Conservation (phyloP, 345 rosid species). For the Moricandia moricandioides region DNA sequence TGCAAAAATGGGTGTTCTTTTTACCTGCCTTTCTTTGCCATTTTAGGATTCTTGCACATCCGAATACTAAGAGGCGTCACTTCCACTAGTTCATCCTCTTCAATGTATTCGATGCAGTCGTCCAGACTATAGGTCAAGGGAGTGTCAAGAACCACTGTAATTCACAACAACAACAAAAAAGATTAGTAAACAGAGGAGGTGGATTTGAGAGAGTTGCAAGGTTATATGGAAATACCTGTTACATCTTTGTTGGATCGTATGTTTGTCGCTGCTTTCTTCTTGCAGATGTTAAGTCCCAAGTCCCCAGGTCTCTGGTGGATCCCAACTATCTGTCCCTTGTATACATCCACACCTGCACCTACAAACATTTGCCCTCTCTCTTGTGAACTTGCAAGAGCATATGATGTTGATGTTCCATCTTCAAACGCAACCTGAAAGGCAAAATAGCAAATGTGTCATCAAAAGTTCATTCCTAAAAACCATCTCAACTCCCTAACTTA, state of each 20-base stretch:
- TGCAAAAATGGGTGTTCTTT: conserved; percentile 29
- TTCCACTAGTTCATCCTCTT: conserved; percentile 97
- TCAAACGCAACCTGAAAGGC: conserved; percentile 87
- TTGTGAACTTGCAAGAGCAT: conserved; percentile 81
- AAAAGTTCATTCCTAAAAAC: not conserved
- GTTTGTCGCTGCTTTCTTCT: conserved; percentile 94
- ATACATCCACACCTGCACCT: conserved; percentile 76
- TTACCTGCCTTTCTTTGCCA: conserved; percentile 54
- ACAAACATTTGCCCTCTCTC: conserved; percentile 95
- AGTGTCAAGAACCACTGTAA: conserved; percentile 86
- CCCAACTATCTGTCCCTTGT: conserved; percentile 90
- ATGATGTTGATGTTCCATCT: conserved; percentile 81
- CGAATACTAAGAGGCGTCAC: conserved; percentile 81
- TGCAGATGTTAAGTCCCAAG: conserved; percentile 81
- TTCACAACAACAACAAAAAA: not conserved
- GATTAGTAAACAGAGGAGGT: conserved; percentile 7
- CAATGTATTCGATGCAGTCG: conserved; percentile 94
- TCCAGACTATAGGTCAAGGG: conserved; percentile 86
- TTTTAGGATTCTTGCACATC: conserved; percentile 89
- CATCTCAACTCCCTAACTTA: conserved; percentile 38
- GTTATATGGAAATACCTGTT: conserved; percentile 48
- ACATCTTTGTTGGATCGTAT: conserved; percentile 87
- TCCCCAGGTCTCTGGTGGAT: conserved; percentile 94
- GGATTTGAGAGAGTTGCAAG: not conserved
- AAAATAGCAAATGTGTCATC: not conserved